Evolutionary conservation across 352 stramenopile genomes (phyloP), one percentile per base, ranked within the genome.

Genomic region (Phytophthora pini): DNA sequence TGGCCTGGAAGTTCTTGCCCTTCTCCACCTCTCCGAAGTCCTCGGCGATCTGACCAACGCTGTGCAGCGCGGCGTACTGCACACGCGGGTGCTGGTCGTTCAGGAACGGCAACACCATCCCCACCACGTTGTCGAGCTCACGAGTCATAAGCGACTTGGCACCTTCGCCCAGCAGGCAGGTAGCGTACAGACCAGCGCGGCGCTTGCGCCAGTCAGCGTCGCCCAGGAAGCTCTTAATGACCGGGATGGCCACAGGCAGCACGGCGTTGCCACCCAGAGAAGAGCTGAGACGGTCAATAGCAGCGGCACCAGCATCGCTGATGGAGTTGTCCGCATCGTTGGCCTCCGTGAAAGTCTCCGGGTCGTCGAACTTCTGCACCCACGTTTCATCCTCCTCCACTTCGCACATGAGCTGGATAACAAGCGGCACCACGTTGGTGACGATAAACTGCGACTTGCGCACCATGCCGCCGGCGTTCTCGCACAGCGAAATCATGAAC

Each of bases 1-100:
- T 89, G 27, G 84, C 83, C 66, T 94, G 86, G 57, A 96, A 96
- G 75, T 96, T 96, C 80, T 92, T 94, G 59, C 82, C 80, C 66
- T 89, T 88, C n/a, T 87, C 83, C 2, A 94, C 84, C 48, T 93
- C 78, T 32, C 84, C 84, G 50, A 94, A 94, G 71, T 94, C 88
- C 49, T 94, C 79, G 10, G 87, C 84, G 27, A 94, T 70, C 63
- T 96, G 88, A 13, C 88, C 88, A 57, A 96, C 72, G 53, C 88
- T 93, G 74, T 94, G 87, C 6, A 96, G 70, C 27, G 87, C 82
- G 13, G 88, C 79, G 80, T 93, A 95, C 72, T 92, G 88, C 39
- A 93, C 84, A 36, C 88, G 88, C 51, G 84, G 72, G 74, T 94
- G 82, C 39, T 73, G 77, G 57, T 95, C 86, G 49, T 68, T 81